Evolutionary conservation across 1,284 basidiomycete species (phyloP).

Genomic region (Fomitopsis schrenkii): DNA sequence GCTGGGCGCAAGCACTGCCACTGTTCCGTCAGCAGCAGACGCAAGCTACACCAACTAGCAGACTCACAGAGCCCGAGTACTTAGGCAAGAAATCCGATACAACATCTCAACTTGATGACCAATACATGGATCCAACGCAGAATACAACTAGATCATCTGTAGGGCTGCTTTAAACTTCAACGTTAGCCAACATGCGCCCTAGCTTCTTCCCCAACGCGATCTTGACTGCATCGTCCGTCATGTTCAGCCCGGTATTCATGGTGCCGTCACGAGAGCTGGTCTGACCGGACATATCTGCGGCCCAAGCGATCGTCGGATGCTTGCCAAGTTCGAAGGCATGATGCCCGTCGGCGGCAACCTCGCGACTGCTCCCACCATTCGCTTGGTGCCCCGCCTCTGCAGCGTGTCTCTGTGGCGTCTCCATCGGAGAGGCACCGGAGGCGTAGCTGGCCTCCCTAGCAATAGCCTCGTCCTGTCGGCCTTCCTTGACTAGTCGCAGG

Average conservation of each 20-base stretch:
- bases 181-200: neutral
- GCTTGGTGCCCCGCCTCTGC: neutral
- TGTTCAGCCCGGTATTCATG: neutral
- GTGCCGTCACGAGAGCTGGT: neutral
- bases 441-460: neutral
- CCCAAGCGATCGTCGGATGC: too few relatives aligned
- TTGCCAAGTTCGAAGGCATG: too few relatives aligned
- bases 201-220: constrained; percentile 1
- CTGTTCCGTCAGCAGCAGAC: too few relatives aligned
- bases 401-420: neutral
- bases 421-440: neutral
- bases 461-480: constrained; percentile 1
- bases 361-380: too few relatives aligned
- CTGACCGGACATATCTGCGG: too few relatives aligned
- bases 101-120: too few relatives aligned
- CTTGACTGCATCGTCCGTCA: neutral
- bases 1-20: too few relatives aligned
- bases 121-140: too few relatives aligned
- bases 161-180: neutral
- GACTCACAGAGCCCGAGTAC: too few relatives aligned
- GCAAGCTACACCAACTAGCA: too few relatives aligned
- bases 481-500: constrained; percentile 8
- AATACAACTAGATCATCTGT: neutral
- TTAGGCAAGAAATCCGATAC: too few relatives aligned
- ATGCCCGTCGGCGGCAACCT: too few relatives aligned